These are phyloP conservation scores for Phialemoniopsis sp. DNA, from an alignment of 2,329 filamentous ascomycete genomes.

Conservation along the genomic window DNA sequence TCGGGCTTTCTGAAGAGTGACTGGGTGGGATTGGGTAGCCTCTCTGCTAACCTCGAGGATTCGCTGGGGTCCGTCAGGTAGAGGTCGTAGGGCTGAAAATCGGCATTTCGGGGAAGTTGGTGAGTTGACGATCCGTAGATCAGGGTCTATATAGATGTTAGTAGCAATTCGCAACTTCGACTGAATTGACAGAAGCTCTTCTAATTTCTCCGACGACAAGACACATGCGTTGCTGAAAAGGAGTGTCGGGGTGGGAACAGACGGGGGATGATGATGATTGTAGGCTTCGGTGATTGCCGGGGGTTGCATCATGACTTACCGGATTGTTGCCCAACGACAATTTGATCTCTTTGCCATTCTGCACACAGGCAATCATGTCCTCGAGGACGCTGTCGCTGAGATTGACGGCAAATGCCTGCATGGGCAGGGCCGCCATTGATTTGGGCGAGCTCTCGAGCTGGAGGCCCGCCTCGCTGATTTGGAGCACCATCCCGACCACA, in stretches of 20 bases:
- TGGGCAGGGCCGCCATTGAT: slow-evolving; percentile 36
- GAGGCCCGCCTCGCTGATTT: slow-evolving; percentile 54
- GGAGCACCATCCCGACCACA: slow-evolving; percentile 32
- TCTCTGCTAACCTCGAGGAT: slow-evolving; percentile 38
- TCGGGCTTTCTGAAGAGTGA: slow-evolving; percentile 41
- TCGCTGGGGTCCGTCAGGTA: slow-evolving; percentile 50
- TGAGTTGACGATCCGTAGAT: slow-evolving; percentile 48
- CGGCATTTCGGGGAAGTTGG: slow-evolving; percentile 26
- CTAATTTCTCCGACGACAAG: background rate
- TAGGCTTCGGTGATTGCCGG: background rate
- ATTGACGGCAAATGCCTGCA: slow-evolving; percentile 55
- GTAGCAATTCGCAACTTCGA: slow-evolving; percentile 2
- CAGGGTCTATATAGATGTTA: slow-evolving; percentile 36
- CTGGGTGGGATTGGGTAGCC: slow-evolving; percentile 44
- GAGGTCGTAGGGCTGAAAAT: slow-evolving; percentile 48
- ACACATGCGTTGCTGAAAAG: slow-evolving; percentile 3
- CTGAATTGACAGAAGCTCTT: background rate
- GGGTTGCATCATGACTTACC: slow-evolving; percentile 39
- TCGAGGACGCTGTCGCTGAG: slow-evolving; percentile 55
- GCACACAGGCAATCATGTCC: slow-evolving; percentile 57
- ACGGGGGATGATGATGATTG: slow-evolving; percentile 7
- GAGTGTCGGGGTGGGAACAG: background rate
- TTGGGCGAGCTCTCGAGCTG: slow-evolving; percentile 49
- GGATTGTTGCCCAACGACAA: slow-evolving; percentile 54
- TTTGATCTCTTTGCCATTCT: slow-evolving; percentile 51